Evolutionary conservation across 2,329 filamentous ascomycete species (phyloP).

Genomic region (Sordariomycetes sp.): DNA sequence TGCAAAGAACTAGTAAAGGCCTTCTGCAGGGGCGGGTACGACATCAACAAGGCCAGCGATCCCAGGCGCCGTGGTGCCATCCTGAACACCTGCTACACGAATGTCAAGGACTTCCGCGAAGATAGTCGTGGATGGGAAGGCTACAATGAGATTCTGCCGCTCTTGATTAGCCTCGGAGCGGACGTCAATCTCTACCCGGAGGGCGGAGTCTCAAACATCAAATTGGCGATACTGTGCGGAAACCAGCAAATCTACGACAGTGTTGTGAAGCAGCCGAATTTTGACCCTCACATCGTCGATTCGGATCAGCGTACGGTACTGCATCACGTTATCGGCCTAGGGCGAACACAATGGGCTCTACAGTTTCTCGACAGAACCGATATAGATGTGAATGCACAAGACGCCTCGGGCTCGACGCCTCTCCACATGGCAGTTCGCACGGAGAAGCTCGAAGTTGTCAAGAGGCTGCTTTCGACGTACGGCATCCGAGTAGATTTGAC

Average conservation of each 20-base stretch:
- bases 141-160: not conserved
- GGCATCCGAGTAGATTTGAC: not conserved
- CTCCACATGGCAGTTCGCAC: not conserved
- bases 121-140: not conserved
- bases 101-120: too few species aligned
- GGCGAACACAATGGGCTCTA: not conserved
- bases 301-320: not conserved
- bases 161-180: not conserved
- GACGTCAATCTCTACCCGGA: not conserved
- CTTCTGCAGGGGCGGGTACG: not conserved
- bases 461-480: not conserved
- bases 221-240: not conserved
- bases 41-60: not conserved
- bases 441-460: not conserved
- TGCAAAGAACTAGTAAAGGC: not conserved
- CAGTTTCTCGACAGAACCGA: not conserved
- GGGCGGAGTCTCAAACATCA: not conserved
- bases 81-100: not conserved
- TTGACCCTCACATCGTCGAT: not conserved
- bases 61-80: not conserved
- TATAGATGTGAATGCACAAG: not conserved
- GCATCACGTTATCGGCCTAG: not conserved
- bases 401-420: not conserved
- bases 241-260: not conserved
- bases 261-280: not conserved